Evolutionary conservation across 2,329 filamentous ascomycete species (phyloP).

Genomic region (Metarhizium sp.): DNA sequence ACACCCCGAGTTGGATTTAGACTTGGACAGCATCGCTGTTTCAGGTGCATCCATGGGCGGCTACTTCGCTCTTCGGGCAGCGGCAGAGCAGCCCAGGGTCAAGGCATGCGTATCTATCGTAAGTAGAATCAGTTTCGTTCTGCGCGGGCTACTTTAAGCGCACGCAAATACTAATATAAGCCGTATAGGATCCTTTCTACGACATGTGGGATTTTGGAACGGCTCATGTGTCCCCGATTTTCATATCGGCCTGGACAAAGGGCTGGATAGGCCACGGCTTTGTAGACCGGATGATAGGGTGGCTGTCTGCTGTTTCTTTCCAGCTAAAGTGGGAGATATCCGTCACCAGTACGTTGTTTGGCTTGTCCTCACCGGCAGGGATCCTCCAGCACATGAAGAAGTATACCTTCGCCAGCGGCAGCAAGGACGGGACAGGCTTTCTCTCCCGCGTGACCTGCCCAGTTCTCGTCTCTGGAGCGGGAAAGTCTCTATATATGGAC

Average conservation of each 20-base stretch:
- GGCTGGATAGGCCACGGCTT: slow-evolving; percentile 11
- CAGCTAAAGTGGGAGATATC: slow-evolving; percentile 16
- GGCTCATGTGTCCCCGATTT: slow-evolving; percentile 11
- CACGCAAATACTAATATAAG: no score
- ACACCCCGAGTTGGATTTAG: slow-evolving; percentile 20
- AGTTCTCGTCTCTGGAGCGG: slow-evolving; percentile 11
- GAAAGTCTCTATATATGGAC: slow-evolving; percentile 7
- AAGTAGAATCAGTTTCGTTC: no score
- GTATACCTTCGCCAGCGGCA: not conserved
- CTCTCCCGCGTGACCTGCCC: slow-evolving; percentile 12
- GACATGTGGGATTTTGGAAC: slow-evolving; percentile 15
- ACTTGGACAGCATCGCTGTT: slow-evolving; percentile 26
- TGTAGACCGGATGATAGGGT: slow-evolving; percentile 11
- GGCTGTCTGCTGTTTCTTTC: slow-evolving; percentile 10
- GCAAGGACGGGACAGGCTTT: slow-evolving; percentile 6
- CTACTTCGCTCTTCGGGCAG: slow-evolving; percentile 34
- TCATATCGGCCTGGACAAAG: slow-evolving; percentile 10
- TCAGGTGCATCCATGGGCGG: slow-evolving; percentile 32
- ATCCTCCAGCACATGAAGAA: slow-evolving; percentile 2
- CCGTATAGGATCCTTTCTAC: slow-evolving; percentile 8
- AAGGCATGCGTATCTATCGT: slow-evolving; percentile 27
- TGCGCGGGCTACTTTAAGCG: no score
- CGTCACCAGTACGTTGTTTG: slow-evolving; percentile 10
- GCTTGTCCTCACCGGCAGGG: slow-evolving; percentile 11
- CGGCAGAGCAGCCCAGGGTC: slow-evolving; percentile 30